Evolutionary conservation across 768 basidiomycete species (phyloP).

Genomic region (Tricholoma hemisulphureum): DNA sequence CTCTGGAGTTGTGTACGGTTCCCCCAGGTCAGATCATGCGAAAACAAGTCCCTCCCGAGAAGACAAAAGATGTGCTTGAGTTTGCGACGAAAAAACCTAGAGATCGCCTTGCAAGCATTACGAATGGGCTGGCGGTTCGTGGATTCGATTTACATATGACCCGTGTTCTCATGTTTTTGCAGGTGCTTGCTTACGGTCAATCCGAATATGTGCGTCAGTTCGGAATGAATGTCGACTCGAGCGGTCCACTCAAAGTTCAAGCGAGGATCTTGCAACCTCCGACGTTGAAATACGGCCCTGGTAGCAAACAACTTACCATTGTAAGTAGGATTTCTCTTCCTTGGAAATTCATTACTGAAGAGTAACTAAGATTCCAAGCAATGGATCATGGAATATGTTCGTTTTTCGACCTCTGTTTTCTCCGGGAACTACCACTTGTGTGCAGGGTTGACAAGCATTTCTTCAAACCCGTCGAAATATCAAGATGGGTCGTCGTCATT

Average conservation of each 20-base stretch:
- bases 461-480: conserved; percentile 52
- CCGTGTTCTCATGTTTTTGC: not conserved
- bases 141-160: not conserved
- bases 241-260: conserved; percentile 52
- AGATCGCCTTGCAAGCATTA: conserved; percentile 56
- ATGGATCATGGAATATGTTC: conserved; percentile 81
- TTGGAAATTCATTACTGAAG: not conserved
- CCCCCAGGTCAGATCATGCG: conserved; percentile 66
- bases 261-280: conserved; percentile 68
- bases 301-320: conserved; percentile 54
- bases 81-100: conserved; percentile 65
- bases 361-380: conserved; percentile 47
- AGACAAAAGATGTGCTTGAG: conserved; percentile 58
- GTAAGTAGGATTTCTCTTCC: conserved; percentile 36
- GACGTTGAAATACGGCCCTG: conserved; percentile 60
- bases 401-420: conserved; percentile 14
- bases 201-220: conserved; percentile 75
- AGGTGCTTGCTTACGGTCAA: conserved; percentile 68
- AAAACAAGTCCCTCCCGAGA: conserved; percentile 66
- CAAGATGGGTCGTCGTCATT: conserved; percentile 61
- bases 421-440: not conserved
- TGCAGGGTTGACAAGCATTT: conserved; percentile 72
- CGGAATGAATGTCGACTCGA: conserved; percentile 59
- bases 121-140: conserved; percentile 50
- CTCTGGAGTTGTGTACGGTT: conserved; percentile 60